These are phyloP conservation scores for Penicillium sp. DNA, from an alignment of 2,329 filamentous ascomycete genomes.

Conservation along the genomic window DNA sequence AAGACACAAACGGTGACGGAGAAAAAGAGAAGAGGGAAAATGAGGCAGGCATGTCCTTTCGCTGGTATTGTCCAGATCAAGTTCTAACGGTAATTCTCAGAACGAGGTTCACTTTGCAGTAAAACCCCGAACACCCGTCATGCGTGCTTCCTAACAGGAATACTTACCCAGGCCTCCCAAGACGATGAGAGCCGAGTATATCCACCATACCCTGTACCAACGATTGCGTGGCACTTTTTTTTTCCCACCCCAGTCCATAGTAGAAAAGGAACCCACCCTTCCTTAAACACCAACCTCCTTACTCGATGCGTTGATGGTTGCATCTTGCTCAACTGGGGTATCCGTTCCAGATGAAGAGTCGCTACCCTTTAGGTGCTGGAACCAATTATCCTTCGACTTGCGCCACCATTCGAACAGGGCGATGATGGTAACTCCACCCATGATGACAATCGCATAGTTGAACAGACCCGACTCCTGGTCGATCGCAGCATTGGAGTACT, in stretches of 20 bases:
- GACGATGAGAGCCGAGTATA: background rate
- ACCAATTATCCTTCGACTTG: constrained; percentile 31
- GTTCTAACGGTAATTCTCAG: constrained; percentile 86
- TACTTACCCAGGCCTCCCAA: constrained; percentile 23
- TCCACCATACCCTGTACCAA: background rate
- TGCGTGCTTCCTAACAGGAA: constrained; percentile 25
- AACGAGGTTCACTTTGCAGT: constrained; percentile 35
- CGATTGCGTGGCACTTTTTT: background rate
- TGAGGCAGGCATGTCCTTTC: constrained; percentile 70
- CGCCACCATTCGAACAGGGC: constrained; percentile 33
- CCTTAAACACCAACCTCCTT: constrained; percentile 16
- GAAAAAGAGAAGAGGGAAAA: constrained; percentile 14
- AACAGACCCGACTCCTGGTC: constrained; percentile 32
- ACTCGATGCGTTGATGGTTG: background rate
- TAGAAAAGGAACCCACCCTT: background rate
- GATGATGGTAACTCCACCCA: constrained; percentile 48
- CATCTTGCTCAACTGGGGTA: constrained; percentile 12
- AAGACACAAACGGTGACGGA: constrained; percentile 16
- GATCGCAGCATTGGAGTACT: constrained; percentile 36
- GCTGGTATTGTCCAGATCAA: constrained; percentile 99
- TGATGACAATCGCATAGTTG: constrained; percentile 52
- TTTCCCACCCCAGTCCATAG: background rate
- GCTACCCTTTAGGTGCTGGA: constrained; percentile 27
- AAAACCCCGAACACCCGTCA: constrained; percentile 36
- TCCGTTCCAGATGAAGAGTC: constrained; percentile 22